Evolutionary conservation across 768 basidiomycete genomes (phyloP), one percentile per base, ranked within the genome.

Genomic region (Punctularia strigosozonata): DNA sequence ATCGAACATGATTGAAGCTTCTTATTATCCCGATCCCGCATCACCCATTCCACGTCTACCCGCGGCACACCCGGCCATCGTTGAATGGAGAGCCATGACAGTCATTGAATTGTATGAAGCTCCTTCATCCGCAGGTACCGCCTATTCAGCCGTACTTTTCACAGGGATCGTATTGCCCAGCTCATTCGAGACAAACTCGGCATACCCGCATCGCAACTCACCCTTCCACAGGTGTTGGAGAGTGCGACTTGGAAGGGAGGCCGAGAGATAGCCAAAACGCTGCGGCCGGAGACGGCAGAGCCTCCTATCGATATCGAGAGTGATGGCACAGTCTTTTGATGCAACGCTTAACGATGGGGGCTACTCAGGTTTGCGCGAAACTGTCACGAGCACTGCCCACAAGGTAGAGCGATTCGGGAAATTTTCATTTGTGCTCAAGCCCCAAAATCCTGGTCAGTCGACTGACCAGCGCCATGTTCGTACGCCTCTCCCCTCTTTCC

Each of bases 241-340:
- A 79, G 80, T 37, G 92, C 91, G 2, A 98, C 91, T 0, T 99
- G 94, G 94, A 94, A 92, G 53, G 90, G 89, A 1, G 94, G 94
- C 3, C 66, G 94, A 4, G 89, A 94, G 60, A 86, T 97, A 26
- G 94, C 94, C 3, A 83, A 78, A 54, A 58, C 66, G 54, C 78
- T 73, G 55, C 63, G 92, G 4, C 82, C 80, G 0, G 63, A 67
- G 31, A 78, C 74, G 0, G 78, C 83, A 5, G 89, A 89, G 1
- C 88, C 87, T 0, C 86, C 86, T 1, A 84, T 90, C 49, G 85
- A 86, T 43, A 87, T 89, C 41, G 70, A 77, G 43, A 87, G 84
- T 43, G 86, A 89, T 43, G 86, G 86, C 2, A 89, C 86, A 1
- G 73, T 88, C 4, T 87, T 88, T 50, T 88, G 47, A 49, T 28